A percentile compares a stretch with the other conserved stretches of the same genome.
Evolutionary conservation across 257 asterid species (phyloP).

Genomic region (Asclepias syriaca): DNA sequence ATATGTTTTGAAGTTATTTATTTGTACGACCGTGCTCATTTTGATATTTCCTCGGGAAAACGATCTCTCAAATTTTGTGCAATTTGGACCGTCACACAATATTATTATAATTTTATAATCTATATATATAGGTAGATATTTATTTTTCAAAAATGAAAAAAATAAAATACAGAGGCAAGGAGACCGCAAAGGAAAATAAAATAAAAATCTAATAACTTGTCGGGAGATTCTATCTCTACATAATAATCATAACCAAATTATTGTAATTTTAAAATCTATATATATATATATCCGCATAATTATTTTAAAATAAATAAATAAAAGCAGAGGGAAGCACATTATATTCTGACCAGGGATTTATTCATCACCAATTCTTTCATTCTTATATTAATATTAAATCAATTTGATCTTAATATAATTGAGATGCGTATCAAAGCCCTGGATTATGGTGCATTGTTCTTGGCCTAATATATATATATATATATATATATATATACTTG

Average conservation of each 20-base stretch:
- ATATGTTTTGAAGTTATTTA: too few relatives aligned
- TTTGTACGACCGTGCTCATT: neutral
- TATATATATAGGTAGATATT: neutral
- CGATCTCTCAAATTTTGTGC: neutral
- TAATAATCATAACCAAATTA: neutral
- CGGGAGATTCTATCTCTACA: constrained; percentile 15
- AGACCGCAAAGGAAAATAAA: constrained; percentile 8
- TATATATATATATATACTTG: neutral
- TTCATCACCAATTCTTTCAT: constrained; percentile 10
- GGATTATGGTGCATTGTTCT: constrained; percentile 52
- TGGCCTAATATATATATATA: constrained; percentile 25
- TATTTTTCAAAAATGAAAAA: neutral
- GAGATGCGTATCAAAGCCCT: constrained; percentile 40
- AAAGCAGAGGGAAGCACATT: neutral
- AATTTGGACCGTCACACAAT: neutral
- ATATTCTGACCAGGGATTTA: neutral
- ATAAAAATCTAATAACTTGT: constrained; percentile 5
- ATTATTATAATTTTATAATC: too few relatives aligned
- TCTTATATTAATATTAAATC: neutral
- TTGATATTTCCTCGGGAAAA: neutral
- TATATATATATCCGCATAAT: neutral
- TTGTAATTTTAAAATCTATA: too few relatives aligned
- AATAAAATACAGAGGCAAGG: neutral
- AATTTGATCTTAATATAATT: neutral
- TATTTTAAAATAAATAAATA: neutral